Percentiles rank a stretch among this genome's conserved stretches.
Evolutionary conservation across 768 basidiomycete species (phyloP).

Genomic region (Hysterangium stoloniferum): DNA sequence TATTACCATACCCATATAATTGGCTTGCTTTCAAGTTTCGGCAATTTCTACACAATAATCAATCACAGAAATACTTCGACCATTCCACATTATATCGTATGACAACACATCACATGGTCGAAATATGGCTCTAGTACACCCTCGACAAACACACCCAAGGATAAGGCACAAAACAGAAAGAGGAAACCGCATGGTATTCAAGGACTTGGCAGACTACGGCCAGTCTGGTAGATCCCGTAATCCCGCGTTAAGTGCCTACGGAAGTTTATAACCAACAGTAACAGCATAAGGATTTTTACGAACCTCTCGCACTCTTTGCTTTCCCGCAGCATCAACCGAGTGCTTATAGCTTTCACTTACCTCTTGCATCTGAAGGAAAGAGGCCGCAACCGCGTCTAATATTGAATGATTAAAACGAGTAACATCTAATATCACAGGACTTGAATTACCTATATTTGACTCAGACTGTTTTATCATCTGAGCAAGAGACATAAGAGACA

Average conservation of each 20-base stretch:
- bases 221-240: conserved; percentile 65
- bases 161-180: too few relatives aligned
- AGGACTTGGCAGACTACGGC: conserved; percentile 34
- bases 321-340: conserved; percentile 63
- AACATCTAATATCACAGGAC: neutral
- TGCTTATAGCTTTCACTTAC: conserved; percentile 67
- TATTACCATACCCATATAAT: too few relatives aligned
- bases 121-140: too few relatives aligned
- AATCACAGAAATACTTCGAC: too few relatives aligned
- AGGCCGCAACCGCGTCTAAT: conserved; percentile 59
- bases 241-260: conserved; percentile 61
- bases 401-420: conserved; percentile 32
- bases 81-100: neutral
- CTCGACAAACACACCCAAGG: neutral
- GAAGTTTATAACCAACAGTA: neutral
- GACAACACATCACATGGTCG: too few relatives aligned
- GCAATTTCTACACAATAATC: too few relatives aligned
- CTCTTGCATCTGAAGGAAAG: conserved; percentile 69
- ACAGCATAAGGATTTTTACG: neutral
- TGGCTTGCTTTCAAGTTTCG: too few relatives aligned
- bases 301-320: conserved; percentile 61
- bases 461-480: conserved; percentile 25
- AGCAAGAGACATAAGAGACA: neutral
- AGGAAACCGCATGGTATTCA: too few relatives aligned
- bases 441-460: conserved; percentile 20